A percentile compares a stretch with the other conserved stretches of the same genome.
Evolutionary conservation across 2,329 filamentous ascomycete genomes (phyloP).

Genomic region (Remersonia thermophila): DNA sequence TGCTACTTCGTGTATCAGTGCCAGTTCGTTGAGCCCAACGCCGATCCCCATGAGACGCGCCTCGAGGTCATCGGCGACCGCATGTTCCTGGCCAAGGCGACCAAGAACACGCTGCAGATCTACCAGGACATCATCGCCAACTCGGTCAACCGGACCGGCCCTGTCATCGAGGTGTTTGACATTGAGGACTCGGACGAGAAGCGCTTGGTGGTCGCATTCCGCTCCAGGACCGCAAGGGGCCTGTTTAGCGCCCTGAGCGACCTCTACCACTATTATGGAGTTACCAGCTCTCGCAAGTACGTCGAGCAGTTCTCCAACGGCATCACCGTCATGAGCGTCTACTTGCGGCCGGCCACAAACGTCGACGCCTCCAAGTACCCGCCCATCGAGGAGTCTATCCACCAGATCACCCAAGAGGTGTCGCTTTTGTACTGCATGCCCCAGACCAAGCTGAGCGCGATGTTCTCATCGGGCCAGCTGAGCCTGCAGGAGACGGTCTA

Average conservation of each 20-base stretch:
- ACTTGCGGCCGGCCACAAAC: constrained; percentile 62
- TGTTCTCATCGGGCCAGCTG: constrained; percentile 75
- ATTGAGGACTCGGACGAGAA: constrained; percentile 87
- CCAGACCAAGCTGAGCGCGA: constrained; percentile 85
- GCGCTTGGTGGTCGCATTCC: constrained; percentile 87
- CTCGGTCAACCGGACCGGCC: constrained; percentile 73
- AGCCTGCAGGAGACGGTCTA: constrained; percentile 96
- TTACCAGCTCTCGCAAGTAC: constrained; percentile 94
- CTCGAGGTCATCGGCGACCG: constrained; percentile 87
- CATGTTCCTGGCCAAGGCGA: constrained; percentile 91
- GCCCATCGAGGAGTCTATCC: constrained; percentile 84
- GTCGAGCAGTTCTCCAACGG: constrained; percentile 98
- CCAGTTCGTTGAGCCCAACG: constrained; percentile 68
- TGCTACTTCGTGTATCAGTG: constrained; percentile 99
- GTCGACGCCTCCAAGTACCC: constrained; percentile 45
- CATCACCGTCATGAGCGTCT: constrained; percentile 92
- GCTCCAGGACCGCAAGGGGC: constrained; percentile 79
- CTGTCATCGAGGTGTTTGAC: constrained; percentile 96
- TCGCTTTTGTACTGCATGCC: constrained; percentile 95
- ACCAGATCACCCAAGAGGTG: constrained; percentile 98
- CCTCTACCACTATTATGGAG: constrained; percentile 95
- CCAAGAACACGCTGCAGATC: constrained; percentile 85
- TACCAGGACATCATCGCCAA: constrained; percentile 89
- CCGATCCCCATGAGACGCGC: constrained; percentile 67
- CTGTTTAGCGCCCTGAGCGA: constrained; percentile 93